Evolutionary conservation across 2,329 filamentous ascomycete genomes (phyloP).

Genomic region (Alternaria angustiovoidea): DNA sequence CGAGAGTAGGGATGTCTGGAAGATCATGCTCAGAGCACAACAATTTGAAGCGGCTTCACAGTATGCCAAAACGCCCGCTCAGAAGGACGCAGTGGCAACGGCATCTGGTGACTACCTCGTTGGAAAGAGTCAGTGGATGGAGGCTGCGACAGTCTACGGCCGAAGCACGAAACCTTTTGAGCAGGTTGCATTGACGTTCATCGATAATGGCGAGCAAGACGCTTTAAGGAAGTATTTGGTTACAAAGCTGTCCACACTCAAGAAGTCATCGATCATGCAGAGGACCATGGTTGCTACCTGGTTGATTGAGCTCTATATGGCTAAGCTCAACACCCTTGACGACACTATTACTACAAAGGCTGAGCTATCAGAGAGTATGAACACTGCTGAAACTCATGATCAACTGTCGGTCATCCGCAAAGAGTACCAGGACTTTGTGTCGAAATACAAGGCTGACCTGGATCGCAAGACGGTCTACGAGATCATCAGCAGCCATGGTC

Average conservation of each 20-base stretch:
- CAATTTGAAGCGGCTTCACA: slow-evolving; percentile 88
- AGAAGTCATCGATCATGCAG: slow-evolving; percentile 88
- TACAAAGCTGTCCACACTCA: slow-evolving; percentile 81
- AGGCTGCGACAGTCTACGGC: slow-evolving; percentile 90
- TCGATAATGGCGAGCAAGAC: slow-evolving; percentile 89
- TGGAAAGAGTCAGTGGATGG: slow-evolving; percentile 79
- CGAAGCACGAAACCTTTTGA: slow-evolving; percentile 97
- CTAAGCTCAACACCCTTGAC: slow-evolving; percentile 91
- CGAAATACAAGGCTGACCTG: slow-evolving; percentile 83
- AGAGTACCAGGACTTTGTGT: slow-evolving; percentile 89
- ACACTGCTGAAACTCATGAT: slow-evolving; percentile 73
- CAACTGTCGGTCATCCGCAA: slow-evolving; percentile 74
- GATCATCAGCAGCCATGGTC: slow-evolving; percentile 91
- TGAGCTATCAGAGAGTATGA: slow-evolving; percentile 76
- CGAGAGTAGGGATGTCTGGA: slow-evolving; percentile 93
- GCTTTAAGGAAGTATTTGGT: slow-evolving; percentile 88
- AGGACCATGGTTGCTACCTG: slow-evolving; percentile 93
- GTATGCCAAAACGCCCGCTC: slow-evolving; percentile 79
- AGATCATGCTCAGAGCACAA: slow-evolving; percentile 85
- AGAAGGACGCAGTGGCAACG: slow-evolving; percentile 90
- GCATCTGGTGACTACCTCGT: slow-evolving; percentile 90
- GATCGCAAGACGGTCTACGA: slow-evolving; percentile 94
- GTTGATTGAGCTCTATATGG: slow-evolving; percentile 97
- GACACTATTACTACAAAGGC: slow-evolving; percentile 92
- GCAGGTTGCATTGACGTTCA: slow-evolving; percentile 89